phyloP scores from a whole-genome alignment of 1,284 basidiomycete species.

The Schizophyllum commune region DNA sequence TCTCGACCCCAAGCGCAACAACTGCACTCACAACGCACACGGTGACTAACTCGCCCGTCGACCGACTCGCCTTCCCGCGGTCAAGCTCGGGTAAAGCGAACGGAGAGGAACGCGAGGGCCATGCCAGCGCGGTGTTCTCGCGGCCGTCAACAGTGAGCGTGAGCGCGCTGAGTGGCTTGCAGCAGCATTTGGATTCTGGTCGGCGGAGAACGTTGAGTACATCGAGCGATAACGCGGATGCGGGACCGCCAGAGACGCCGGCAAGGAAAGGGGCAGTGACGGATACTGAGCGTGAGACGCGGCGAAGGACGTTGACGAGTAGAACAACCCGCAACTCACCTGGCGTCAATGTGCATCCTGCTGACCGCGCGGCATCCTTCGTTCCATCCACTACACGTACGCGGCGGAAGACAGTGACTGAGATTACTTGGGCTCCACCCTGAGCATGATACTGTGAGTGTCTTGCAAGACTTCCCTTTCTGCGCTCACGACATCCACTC shows the following conservation, averaged over 20 bases:
- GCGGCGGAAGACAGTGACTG: background rate
- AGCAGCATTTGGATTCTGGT: conserved; percentile 36
- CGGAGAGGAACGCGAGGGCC: background rate
- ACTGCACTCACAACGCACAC: conserved; percentile 64
- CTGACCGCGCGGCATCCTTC: background rate
- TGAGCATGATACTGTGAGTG: background rate
- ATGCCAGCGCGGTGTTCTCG: conserved; percentile 45
- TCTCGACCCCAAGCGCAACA: conserved; percentile 50
- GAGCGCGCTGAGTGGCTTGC: conserved; percentile 45
- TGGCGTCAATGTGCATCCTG: background rate
- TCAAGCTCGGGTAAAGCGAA: conserved; percentile 17
- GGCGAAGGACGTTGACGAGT: background rate
- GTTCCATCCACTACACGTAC: background rate
- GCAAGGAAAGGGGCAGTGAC: background rate
- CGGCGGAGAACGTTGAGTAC: conserved; percentile 27
- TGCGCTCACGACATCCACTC: background rate
- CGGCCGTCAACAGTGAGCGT: conserved; percentile 47
- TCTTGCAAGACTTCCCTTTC: background rate
- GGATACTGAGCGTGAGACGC: background rate
- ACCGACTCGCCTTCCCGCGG: conserved; percentile 20
- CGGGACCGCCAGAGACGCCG: background rate
- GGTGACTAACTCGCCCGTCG: conserved; percentile 39
- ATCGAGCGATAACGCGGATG: background rate
- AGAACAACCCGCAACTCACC: background rate
- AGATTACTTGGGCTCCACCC: background rate